Percentiles rank a stretch among this genome's conserved stretches.
phyloP scores from a whole-genome alignment of 495 filamentous ascomycete genomes.

The Parathielavia appendiculata region DNA sequence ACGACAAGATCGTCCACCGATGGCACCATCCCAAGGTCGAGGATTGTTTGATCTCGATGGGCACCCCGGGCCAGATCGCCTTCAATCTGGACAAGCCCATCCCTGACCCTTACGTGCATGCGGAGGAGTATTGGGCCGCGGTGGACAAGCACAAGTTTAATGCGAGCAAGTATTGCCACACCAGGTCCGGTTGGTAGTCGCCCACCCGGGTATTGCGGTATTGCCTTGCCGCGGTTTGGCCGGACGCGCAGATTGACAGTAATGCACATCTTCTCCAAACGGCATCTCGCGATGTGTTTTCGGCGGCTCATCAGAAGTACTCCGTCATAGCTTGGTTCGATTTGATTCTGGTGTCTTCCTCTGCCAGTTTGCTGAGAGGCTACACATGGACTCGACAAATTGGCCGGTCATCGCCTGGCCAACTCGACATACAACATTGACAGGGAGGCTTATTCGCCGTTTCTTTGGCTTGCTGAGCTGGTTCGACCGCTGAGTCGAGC shows the following conservation, averaged over 20 bases:
- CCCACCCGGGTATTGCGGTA: neutral
- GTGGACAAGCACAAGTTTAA: neutral
- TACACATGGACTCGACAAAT: neutral
- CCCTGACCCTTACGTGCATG: neutral
- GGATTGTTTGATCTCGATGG: neutral
- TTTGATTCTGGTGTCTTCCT: neutral
- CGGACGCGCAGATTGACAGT: neutral
- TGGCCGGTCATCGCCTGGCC: neutral
- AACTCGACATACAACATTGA: neutral
- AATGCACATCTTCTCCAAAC: neutral
- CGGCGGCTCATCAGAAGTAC: neutral
- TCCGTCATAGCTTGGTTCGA: neutral
- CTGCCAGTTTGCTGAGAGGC: neutral
- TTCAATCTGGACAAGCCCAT: constrained; percentile 12
- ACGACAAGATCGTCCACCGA: neutral
- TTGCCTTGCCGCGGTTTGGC: neutral
- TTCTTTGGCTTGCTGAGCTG: neutral
- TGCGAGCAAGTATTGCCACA: neutral
- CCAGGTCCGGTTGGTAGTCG: neutral
- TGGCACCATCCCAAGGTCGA: neutral
- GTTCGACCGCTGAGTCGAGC: neutral
- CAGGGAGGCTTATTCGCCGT: neutral
- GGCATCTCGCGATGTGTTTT: neutral
- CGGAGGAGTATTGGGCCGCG: neutral
- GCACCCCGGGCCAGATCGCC: neutral